Base-by-base conservation (phyloP, 495 filamentous ascomycete genomes). In the Massariosphaeria phaeospora region DNA sequence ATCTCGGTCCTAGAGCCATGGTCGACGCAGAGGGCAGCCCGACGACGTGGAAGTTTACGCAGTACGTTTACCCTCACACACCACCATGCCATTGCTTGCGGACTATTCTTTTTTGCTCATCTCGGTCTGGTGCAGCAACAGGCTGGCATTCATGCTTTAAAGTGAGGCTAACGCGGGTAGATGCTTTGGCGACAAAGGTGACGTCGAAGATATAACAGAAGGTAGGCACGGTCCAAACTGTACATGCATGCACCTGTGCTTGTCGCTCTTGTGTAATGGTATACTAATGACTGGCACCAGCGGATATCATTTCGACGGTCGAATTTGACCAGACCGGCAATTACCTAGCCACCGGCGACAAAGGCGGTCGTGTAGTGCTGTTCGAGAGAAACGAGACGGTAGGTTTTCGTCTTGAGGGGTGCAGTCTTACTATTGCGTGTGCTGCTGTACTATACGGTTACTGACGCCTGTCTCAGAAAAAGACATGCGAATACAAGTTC, bases 401-500 rank as follows among this genome's bases (percentile, higher is more conserved):
- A 75, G 72, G 83, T 74, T 15, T 2, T 33, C 9, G 33, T 36
- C 21, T 8, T 42, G n/a, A n/a, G n/a, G n/a, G n/a, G n/a, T n/a
- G n/a, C n/a, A n/a, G n/a, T n/a, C n/a, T 34, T 52, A 15, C 33
- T 26, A 6, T 15, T 47, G 3, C 17, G 23, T 31, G 48, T 36
- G 24, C 48, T 42, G 23, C 21, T 12, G 3, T 29, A 36, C 26
- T 17, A 20, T 31, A 18, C 24, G 24, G 30, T 13, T 20, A 30
- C 36, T 60, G n/a, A 57, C 35, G 9, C 31, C 1, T 26, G 11
- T 42, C 10, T 15, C 67, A 96, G 91, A 97, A 97, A 83, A 98
- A 97, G 85, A 96, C 93, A 12, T 98, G 93, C 79, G 93, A 98
- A 72, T 98, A 98, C 79, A 98, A 98, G 71, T 98, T 98, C 72